Base-by-base conservation (phyloP, 1,284 basidiomycete genomes). In the Sanghuangporus sanghuang region DNA sequence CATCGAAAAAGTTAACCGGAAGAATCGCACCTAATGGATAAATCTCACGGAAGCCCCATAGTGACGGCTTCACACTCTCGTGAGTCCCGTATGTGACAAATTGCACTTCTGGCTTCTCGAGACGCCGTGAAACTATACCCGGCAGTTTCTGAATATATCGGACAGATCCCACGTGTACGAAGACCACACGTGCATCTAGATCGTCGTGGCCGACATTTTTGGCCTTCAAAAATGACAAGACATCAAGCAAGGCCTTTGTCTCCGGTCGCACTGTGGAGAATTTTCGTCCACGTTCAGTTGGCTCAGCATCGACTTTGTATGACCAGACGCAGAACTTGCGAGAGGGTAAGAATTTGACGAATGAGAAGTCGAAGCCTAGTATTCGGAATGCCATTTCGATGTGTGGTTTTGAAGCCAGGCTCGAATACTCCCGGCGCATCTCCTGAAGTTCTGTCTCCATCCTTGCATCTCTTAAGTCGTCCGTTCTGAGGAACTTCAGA, bases 31-130 rank as follows among this genome's bases (percentile, higher is more conserved):
- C 89, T 66, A 83, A 70, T 35, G 86, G 84, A 70, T 81, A 90
- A 14, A 91, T 81, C 68, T 86, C 84, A 36, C 77, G 77, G 9
- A 89, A 67, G 7, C 81, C 81, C 87, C 87, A 90, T 36, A 76
- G 72, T 6, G 76, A 71, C 8, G 76, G 77, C 7, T 78, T 71
- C 8, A 87, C 73, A 23, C 70, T 78, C 44, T 80, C 71, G 70
- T 87, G 81, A 11, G 83, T 82, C 0, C 89, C 89, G 73, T 86
- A 91, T 0, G 82, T 82, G 69, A 84, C 82, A 68, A 90, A 89
- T 40, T 81, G 82, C 11, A 82, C 69, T 35, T 82, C 77, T 27
- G 76, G 73, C 11, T 71, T 69, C 23, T 79, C 78, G 27, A 67
- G 70, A 8, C 82, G 72, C 53, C 83, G 77, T 44, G 80, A 76